phyloP scores from a whole-genome alignment of 768 basidiomycete species.

The Calocera viscosa region DNA sequence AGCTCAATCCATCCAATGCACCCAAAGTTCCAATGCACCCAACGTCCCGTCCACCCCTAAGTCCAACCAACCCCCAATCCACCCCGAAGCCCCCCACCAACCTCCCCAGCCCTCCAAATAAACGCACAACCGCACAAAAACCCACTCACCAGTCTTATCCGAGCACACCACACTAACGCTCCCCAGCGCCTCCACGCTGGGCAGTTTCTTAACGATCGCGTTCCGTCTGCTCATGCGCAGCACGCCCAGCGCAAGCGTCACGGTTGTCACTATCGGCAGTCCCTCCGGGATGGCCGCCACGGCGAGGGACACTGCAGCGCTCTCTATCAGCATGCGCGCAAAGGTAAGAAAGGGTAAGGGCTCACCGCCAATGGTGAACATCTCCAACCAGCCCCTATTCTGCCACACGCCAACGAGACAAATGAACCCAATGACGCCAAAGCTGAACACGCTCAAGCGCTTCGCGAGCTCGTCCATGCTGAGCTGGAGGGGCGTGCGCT shows the following conservation, averaged over 20 bases:
- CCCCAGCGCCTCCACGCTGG: conserved; percentile 86
- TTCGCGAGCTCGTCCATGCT: conserved; percentile 96
- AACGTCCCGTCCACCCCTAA: no score
- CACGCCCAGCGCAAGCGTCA: conserved; percentile 89
- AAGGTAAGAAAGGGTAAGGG: background rate
- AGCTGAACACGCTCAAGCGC: conserved; percentile 78
- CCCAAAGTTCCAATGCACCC: no score
- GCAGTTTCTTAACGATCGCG: conserved; percentile 93
- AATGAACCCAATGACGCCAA: conserved; percentile 88
- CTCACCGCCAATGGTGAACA: conserved; percentile 97
- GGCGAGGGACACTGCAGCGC: conserved; percentile 83
- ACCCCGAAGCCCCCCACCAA: no score
- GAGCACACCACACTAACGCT: conserved; percentile 96
- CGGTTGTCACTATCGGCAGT: conserved; percentile 90
- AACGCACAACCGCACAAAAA: no score
- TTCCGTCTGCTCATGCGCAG: conserved; percentile 87
- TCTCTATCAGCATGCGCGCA: background rate
- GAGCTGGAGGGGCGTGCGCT: conserved; percentile 79
- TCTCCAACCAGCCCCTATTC: conserved; percentile 79
- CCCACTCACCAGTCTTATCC: conserved; percentile 73
- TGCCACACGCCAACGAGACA: conserved; percentile 82
- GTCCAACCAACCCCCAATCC: no score
- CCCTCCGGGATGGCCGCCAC: conserved; percentile 99
- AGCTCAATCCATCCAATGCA: no score
- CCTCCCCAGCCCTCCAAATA: no score